Percentiles rank a stretch among this genome's conserved stretches.
Evolutionary conservation across 345 rosid genomes (phyloP).

Genomic region (Eucalyptus tenuipes): DNA sequence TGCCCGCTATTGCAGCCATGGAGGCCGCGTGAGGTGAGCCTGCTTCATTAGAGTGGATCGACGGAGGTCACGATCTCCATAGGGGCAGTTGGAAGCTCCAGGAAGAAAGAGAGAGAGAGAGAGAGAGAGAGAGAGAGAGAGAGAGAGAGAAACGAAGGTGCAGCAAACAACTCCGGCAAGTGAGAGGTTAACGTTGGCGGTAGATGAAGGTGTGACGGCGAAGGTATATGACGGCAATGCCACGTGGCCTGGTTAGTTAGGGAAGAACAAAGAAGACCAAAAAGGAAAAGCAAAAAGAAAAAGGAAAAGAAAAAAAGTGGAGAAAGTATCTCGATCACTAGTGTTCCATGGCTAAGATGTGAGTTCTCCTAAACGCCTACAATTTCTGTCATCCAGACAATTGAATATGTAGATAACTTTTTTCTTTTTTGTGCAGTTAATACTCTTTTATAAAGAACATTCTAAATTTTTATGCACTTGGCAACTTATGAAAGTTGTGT

Average conservation of each 20-base stretch:
- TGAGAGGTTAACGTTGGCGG: neutral
- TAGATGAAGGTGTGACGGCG: neutral
- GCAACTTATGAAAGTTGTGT: no score
- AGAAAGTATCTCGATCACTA: neutral
- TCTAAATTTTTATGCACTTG: neutral
- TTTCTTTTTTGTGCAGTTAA: neutral
- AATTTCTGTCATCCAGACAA: neutral
- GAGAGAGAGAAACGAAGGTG: neutral
- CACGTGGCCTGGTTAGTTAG: neutral
- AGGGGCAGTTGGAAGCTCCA: neutral
- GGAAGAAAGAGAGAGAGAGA: neutral
- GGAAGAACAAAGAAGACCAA: neutral
- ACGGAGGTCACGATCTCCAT: neutral
- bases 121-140: neutral
- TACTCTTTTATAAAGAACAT: neutral
- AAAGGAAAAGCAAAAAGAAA: neutral
- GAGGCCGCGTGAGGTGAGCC: neutral
- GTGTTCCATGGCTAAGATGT: rapidly evolving
- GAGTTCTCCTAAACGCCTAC: rapidly evolving
- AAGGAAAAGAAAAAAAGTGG: no score
- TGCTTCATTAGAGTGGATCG: rapidly evolving
- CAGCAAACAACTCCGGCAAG: neutral
- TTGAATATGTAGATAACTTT: neutral
- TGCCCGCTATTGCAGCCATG: neutral
- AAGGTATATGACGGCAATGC: rapidly evolving